Evolutionary conservation across 768 basidiomycete species (phyloP).

Genomic region (Russula earlei): DNA sequence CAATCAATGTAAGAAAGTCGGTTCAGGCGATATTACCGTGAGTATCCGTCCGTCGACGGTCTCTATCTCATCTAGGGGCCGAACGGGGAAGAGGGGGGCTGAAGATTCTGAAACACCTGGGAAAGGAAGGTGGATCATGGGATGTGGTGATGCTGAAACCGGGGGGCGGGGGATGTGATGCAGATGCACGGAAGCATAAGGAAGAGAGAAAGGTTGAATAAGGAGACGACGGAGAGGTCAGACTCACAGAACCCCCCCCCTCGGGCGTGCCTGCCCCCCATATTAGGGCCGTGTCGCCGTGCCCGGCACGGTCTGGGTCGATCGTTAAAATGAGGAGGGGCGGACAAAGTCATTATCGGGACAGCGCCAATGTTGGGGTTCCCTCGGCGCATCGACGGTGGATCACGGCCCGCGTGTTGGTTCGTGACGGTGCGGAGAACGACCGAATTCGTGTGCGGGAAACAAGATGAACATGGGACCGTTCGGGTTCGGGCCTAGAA

Average conservation of each 20-base stretch:
- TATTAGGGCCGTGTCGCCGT: neutral
- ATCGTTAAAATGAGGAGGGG: too few species aligned
- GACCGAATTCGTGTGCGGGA: neutral
- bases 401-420: too few species aligned
- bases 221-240: neutral
- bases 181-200: neutral
- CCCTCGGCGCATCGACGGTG: too few species aligned
- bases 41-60: neutral
- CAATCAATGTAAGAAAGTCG: too few species aligned
- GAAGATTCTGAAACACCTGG: conserved; percentile 12
- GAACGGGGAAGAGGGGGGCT: neutral
- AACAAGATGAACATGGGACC: neutral
- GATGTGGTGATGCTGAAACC: neutral
- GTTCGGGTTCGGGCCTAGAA: conserved; percentile 12
- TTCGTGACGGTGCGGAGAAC: too few species aligned
- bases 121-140: conserved; percentile 9
- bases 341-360: too few species aligned
- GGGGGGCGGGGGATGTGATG: conserved; percentile 12
- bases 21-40: conserved; percentile 13
- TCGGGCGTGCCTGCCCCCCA: neutral
- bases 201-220: too few species aligned
- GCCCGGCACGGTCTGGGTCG: too few species aligned
- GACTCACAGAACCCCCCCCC: conserved; percentile 5
- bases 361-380: too few species aligned
- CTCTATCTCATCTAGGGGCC: neutral